Conservation (phyloP, 1,284 basidiomycete species). For the Gymnopus androsaceus region DNA sequence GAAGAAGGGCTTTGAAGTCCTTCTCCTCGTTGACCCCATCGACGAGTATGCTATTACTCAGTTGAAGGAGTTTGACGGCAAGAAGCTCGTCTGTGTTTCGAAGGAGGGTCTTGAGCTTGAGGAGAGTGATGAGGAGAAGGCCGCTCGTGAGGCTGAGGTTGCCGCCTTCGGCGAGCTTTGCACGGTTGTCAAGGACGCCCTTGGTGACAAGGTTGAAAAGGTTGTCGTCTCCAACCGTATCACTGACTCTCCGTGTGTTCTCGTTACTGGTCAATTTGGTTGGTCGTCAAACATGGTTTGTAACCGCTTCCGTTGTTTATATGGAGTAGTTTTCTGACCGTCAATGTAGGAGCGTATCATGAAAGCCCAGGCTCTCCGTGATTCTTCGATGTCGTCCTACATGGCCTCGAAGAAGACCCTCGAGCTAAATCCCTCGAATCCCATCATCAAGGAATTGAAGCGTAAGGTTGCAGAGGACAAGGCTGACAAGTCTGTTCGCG, state of each 20-base stretch:
- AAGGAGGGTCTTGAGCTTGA: constrained; percentile 99
- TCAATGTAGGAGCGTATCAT: constrained; percentile 89
- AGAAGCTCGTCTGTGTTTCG: constrained; percentile 97
- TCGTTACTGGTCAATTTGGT: constrained; percentile 98
- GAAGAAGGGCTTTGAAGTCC: constrained; percentile 99
- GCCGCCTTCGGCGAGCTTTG: constrained; percentile 88
- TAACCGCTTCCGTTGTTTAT: constrained; percentile 12
- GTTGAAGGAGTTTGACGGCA: constrained; percentile 98
- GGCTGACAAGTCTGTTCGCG: constrained; percentile 97
- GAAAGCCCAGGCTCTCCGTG: constrained; percentile 98
- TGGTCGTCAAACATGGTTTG: constrained; percentile 98
- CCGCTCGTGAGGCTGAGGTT: constrained; percentile 84
- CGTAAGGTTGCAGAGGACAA: constrained; percentile 95
- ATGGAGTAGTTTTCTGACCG: constrained; percentile 10
- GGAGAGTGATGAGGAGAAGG: constrained; percentile 99
- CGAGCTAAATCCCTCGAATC: constrained; percentile 93
- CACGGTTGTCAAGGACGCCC: constrained; percentile 95
- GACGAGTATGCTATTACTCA: constrained; percentile 98
- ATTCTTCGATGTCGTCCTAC: constrained; percentile 99
- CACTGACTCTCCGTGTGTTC: constrained; percentile 92
- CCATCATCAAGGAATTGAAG: constrained; percentile 96
- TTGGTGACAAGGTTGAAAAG: constrained; percentile 99
- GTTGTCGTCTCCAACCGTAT: constrained; percentile 98
- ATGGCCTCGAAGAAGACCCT: constrained; percentile 99
- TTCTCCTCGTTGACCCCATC: constrained; percentile 97